A percentile compares a stretch with the other conserved stretches of the same genome.
phyloP scores from a whole-genome alignment of 2,329 filamentous ascomycete species.

The Xylaria sp. region DNA sequence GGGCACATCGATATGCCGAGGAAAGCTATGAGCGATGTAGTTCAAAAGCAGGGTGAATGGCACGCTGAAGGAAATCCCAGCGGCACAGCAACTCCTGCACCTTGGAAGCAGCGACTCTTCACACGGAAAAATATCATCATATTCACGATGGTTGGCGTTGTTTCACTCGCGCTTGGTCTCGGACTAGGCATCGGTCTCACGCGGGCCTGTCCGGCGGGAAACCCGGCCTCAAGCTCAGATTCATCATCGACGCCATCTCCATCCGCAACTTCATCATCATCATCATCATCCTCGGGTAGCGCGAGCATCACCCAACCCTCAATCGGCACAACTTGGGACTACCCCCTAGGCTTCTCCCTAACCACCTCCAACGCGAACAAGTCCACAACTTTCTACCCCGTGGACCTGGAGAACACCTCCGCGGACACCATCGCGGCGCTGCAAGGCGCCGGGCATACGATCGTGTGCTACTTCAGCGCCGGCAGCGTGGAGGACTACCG shows the following conservation, averaged over 20 bases:
- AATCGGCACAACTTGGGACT: constrained; percentile 38
- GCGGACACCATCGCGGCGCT: constrained; percentile 26
- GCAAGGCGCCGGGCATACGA: constrained; percentile 31
- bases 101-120: constrained; percentile 13
- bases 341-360: constrained; percentile 36
- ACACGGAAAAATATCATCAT: constrained; percentile 27
- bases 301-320: constrained; percentile 25
- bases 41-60: constrained; percentile 30
- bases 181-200: constrained; percentile 36
- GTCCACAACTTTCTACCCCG: constrained; percentile 35
- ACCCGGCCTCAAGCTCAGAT: neutral
- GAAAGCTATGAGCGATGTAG: constrained; percentile 7
- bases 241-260: constrained; percentile 18
- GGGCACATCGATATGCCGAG: neutral
- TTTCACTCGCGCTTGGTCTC: constrained; percentile 32
- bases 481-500: constrained; percentile 75
- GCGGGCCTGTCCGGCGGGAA: constrained; percentile 10
- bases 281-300: constrained; percentile 1
- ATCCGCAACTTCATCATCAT: neutral
- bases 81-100: constrained; percentile 5
- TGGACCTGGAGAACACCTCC: constrained; percentile 37
- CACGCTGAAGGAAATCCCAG: constrained; percentile 52
- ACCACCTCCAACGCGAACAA: constrained; percentile 29
- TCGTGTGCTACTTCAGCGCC: constrained; percentile 81
- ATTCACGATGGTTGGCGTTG: constrained; percentile 26